Evolutionary conservation across 371 early-diverging fungal species (phyloP).

Genomic region (Lichtheimia ornata): DNA sequence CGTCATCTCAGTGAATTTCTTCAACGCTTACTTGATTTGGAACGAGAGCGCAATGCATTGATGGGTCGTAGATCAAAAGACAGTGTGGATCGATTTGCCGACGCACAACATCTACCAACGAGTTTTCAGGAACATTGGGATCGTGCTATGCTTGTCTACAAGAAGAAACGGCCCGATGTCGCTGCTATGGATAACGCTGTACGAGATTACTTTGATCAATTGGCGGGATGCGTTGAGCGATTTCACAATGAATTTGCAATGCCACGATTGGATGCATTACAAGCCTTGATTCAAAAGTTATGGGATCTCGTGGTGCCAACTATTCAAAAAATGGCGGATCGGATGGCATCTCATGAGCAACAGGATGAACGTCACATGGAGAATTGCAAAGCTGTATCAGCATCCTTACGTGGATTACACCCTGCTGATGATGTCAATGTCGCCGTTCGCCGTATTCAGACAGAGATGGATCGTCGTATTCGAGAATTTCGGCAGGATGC

Average conservation of each 20-base stretch:
- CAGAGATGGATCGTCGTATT: conserved; percentile 15
- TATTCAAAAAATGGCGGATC: conserved; percentile 41
- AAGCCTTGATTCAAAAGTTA: conserved; percentile 28
- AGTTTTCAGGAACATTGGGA: conserved; percentile 37
- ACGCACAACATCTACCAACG: conserved; percentile 25
- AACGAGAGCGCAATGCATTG: conserved; percentile 30
- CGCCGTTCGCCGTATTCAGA: conserved; percentile 18
- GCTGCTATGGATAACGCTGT: conserved; percentile 59
- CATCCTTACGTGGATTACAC: conserved; percentile 21
- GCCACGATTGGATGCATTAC: conserved; percentile 27
- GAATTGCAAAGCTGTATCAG: conserved; percentile 26
- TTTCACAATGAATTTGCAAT: conserved; percentile 34
- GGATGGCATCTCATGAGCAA: conserved; percentile 30
- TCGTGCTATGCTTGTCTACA: conserved; percentile 6
- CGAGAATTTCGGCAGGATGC: conserved; percentile 52
- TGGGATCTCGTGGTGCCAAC: conserved; percentile 44
- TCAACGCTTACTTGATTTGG: conserved; percentile 35
- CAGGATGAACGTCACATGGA: conserved; percentile 18
- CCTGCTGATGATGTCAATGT: conserved; percentile 25
- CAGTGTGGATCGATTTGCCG: conserved; percentile 30
- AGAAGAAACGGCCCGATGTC: conserved; percentile 24
- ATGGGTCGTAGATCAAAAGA: conserved; percentile 40
- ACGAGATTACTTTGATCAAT: conserved; percentile 44
- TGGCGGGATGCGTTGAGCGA: conserved; percentile 14
- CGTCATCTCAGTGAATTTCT: conserved; percentile 47